A percentile compares a stretch with the other conserved stretches of the same genome.
phyloP scores from a whole-genome alignment of 1,284 basidiomycete species.

The Pisolithus thermaeus region DNA sequence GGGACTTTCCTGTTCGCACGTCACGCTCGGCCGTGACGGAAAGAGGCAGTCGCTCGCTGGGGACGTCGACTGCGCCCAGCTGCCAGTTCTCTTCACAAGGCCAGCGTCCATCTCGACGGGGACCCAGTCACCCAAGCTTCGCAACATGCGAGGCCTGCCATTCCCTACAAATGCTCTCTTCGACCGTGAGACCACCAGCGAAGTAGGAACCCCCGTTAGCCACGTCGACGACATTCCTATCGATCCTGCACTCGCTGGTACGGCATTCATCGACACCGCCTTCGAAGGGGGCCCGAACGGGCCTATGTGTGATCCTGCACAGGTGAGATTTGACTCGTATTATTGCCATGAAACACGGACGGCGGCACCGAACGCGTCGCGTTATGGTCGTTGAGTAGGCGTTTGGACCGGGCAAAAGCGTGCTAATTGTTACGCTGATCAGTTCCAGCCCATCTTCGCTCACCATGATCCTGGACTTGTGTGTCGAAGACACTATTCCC shows the following conservation, averaged over 20 bases:
- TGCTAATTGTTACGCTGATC: slow-evolving; percentile 18
- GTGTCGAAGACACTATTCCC: slow-evolving; percentile 28
- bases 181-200: slow-evolving; percentile 49
- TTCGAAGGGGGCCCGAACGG: slow-evolving; percentile 31
- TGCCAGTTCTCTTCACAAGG: slow-evolving; percentile 5
- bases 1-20: slow-evolving; percentile 20
- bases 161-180: slow-evolving; percentile 45
- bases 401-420: slow-evolving; percentile 8
- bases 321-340: slow-evolving; percentile 27
- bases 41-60: slow-evolving; percentile 22
- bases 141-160: slow-evolving; percentile 54
- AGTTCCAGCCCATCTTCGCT: slow-evolving; percentile 16
- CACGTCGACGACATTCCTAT: slow-evolving; percentile 61
- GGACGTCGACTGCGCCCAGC: slow-evolving; percentile 21
- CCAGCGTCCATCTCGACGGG: slow-evolving; percentile 9
- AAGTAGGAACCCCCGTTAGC: slow-evolving; percentile 50
- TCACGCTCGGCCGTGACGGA: slow-evolving; percentile 30
- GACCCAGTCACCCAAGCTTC: not conserved
- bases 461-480: slow-evolving; percentile 11
- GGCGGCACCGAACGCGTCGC: slow-evolving; percentile 44
- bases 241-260: slow-evolving; percentile 58
- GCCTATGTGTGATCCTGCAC: slow-evolving; percentile 6
- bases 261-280: slow-evolving; percentile 45
- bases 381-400: slow-evolving; percentile 30
- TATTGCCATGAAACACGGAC: slow-evolving; percentile 10